These are phyloP conservation scores for Auricularia cornea DNA, from an alignment of 768 basidiomycete genomes.

Conservation along the genomic window DNA sequence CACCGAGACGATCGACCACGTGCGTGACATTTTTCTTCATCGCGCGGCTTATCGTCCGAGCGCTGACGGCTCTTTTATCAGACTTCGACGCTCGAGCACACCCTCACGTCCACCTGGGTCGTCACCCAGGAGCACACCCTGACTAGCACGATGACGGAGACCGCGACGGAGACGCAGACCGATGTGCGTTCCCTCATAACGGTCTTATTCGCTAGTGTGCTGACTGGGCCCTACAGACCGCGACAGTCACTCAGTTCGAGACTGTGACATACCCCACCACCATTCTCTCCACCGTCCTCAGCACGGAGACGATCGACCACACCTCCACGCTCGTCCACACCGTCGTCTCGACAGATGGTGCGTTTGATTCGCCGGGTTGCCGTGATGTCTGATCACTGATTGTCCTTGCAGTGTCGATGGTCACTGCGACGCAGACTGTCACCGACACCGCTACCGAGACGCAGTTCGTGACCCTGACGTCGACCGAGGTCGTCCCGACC, in stretches of 20 bases:
- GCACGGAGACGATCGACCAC: constrained; percentile 54
- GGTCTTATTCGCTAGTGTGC: constrained; percentile 48
- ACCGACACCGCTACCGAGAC: constrained; percentile 37
- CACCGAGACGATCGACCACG: constrained; percentile 22
- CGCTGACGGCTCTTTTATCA: background rate
- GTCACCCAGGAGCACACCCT: constrained; percentile 16
- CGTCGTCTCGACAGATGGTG: constrained; percentile 32
- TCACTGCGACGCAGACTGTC: constrained; percentile 30
- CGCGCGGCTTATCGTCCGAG: background rate
- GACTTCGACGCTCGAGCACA: constrained; percentile 4
- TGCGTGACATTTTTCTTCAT: constrained; percentile 13
- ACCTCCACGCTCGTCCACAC: constrained; percentile 45
- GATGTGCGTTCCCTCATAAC: constrained; percentile 1
- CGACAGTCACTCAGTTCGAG: background rate
- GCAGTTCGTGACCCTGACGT: constrained; percentile 39
- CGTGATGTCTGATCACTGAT: background rate
- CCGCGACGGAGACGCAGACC: constrained; percentile 33
- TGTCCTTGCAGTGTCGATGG: background rate
- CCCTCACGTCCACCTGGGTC: constrained; percentile 4
- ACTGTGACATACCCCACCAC: background rate
- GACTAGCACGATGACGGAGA: constrained; percentile 19
- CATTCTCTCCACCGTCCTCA: constrained; percentile 34
- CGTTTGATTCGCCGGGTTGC: background rate
- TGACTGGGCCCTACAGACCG: background rate
- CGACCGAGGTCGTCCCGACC: constrained; percentile 44